Conservation (phyloP, 2,329 filamentous ascomycete genomes). For the Acrodontium crateriforme region DNA sequence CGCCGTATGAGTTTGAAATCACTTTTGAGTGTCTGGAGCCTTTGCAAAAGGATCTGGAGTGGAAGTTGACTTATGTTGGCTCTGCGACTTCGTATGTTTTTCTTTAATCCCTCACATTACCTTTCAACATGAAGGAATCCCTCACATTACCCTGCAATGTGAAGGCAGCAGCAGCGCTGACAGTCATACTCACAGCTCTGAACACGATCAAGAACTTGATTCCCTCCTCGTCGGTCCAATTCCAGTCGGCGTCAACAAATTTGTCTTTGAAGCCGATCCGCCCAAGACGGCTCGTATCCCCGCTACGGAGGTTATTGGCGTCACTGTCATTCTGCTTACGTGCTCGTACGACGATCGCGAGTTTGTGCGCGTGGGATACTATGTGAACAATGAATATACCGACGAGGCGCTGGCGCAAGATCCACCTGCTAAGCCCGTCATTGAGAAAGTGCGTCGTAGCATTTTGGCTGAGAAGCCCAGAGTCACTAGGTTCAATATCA, state of each 20-base stretch:
- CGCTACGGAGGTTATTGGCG: constrained; percentile 86
- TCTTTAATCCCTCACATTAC: constrained; percentile 1
- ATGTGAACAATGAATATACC: constrained; percentile 98
- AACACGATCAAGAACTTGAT: constrained; percentile 97
- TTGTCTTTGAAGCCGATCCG: constrained; percentile 89
- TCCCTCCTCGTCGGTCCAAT: constrained; percentile 94
- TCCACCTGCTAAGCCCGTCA: constrained; percentile 78
- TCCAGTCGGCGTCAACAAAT: constrained; percentile 95
- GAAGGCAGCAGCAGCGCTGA: neutral
- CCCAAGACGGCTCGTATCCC: constrained; percentile 85
- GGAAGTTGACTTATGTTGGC: constrained; percentile 98
- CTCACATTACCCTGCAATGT: neutral
- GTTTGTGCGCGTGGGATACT: constrained; percentile 96
- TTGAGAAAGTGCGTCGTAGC: constrained; percentile 84
- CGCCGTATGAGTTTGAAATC: constrained; percentile 94
- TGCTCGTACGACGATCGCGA: constrained; percentile 94
- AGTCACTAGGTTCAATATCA: constrained; percentile 95
- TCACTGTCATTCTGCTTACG: constrained; percentile 90
- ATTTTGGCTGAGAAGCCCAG: constrained; percentile 93
- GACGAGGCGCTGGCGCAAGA: constrained; percentile 78
- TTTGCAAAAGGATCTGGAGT: constrained; percentile 93
- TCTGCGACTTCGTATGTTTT: constrained; percentile 92
- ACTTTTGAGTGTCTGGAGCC: constrained; percentile 96
- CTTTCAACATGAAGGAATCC: neutral
- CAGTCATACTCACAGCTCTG: constrained; percentile 45